Evolutionary conservation across 768 basidiomycete genomes (phyloP).

Genomic region (Tricholoma sp.): DNA sequence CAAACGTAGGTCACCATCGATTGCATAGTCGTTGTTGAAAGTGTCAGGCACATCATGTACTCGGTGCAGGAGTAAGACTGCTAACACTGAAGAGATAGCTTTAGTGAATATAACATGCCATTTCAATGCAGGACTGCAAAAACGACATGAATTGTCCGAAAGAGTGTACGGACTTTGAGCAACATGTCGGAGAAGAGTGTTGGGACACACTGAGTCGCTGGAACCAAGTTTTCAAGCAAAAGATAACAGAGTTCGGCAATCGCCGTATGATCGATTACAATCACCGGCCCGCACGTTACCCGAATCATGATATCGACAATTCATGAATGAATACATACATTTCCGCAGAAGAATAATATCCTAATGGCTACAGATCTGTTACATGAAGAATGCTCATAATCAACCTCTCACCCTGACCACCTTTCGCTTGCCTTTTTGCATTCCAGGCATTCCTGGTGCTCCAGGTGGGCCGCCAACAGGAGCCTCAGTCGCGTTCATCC

Average conservation of each 20-base stretch:
- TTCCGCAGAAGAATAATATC: too few species aligned
- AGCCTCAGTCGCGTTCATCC: constrained; percentile 65
- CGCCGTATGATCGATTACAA: not conserved
- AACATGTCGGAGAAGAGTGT: not conserved
- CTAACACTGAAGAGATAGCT: too few species aligned
- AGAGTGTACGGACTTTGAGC: not conserved
- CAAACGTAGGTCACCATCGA: too few species aligned
- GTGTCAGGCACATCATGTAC: too few species aligned
- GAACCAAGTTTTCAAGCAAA: not conserved
- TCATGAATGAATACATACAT: not conserved
- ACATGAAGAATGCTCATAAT: constrained; percentile 2
- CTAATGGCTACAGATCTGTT: not conserved
- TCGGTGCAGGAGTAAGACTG: too few species aligned
- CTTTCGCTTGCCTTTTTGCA: constrained; percentile 75
- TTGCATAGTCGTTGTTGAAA: too few species aligned
- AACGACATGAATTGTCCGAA: not conserved
- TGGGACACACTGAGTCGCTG: not conserved
- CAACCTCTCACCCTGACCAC: constrained; percentile 70
- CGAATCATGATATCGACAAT: not conserved
- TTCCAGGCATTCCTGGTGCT: constrained; percentile 33
- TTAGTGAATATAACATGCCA: not conserved
- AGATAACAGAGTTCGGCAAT: not conserved
- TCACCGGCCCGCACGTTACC: not conserved
- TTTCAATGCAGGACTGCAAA: not conserved
- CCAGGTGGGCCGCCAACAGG: constrained; percentile 31